Conservation (phyloP, 1,284 basidiomycete genomes). For the Austropuccinia psidii region DNA sequence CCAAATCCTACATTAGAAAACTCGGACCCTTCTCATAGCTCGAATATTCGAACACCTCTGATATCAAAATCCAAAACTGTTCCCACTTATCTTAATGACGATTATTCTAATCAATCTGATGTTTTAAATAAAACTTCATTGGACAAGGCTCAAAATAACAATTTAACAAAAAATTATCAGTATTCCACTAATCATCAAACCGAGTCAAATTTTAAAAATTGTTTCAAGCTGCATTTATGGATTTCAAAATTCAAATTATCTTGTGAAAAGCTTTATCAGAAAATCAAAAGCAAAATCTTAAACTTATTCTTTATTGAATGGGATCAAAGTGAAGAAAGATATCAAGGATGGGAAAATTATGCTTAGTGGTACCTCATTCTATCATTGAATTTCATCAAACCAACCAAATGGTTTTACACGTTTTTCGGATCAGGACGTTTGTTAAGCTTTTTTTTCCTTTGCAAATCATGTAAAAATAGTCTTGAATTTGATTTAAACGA, state of each 20-base stretch:
- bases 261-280: not conserved
- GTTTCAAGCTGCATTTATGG: conserved; percentile 11
- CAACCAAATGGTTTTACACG: too few species aligned
- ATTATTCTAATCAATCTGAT: too few species aligned
- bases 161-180: not conserved
- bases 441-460: too few species aligned
- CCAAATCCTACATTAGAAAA: not conserved
- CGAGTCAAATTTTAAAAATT: conserved; percentile 1
- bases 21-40: not conserved
- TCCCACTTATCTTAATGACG: not conserved
- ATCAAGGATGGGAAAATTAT: conserved; percentile 36
- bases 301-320: conserved; percentile 30
- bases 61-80: not conserved
- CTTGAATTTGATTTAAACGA: too few species aligned
- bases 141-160: not conserved
- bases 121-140: too few species aligned
- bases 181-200: not conserved
- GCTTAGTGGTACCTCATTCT: too few species aligned
- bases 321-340: conserved; percentile 12
- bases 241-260: conserved; percentile 3
- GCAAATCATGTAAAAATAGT: too few species aligned
- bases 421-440: too few species aligned
- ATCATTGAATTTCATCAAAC: too few species aligned
- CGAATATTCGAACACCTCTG: not conserved
- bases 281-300: not conserved